Conservation (phyloP, 108 stramenopile genomes). For the Mediolabrus comicus region DNA sequence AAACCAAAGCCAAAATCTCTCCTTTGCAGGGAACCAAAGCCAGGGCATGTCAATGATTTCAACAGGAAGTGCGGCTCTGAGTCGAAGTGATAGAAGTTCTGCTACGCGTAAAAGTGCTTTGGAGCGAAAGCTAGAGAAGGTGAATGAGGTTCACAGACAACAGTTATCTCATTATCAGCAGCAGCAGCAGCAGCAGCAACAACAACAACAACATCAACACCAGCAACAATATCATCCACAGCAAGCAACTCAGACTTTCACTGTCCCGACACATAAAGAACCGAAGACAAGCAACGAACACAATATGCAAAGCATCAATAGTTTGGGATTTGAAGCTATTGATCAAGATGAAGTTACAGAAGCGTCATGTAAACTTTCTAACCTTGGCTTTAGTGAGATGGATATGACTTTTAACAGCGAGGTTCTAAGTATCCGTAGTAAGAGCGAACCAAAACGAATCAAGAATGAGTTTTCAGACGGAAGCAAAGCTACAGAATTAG, state of each 20-base stretch:
- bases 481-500: background rate
- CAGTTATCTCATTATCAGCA: conserved; percentile 8
- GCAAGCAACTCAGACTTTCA: background rate
- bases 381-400: conserved; percentile 22
- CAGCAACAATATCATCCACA: conserved; percentile 12
- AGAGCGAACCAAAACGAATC: conserved; percentile 4
- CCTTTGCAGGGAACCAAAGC: background rate
- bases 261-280: background rate
- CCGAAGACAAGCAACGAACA: background rate
- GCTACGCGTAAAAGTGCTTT: conserved; percentile 14
- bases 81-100: background rate
- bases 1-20: background rate
- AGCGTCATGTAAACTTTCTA: conserved; percentile 22
- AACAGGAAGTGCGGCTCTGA: conserved; percentile 6
- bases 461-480: background rate
- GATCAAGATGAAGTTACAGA: conserved; percentile 28
- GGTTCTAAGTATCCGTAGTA: conserved; percentile 25
- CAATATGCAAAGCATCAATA: conserved; percentile 10
- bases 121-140: conserved; percentile 44
- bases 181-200: conserved; percentile 21
- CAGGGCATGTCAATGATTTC: conserved; percentile 8
- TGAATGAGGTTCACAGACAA: conserved; percentile 31
- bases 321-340: conserved; percentile 33
- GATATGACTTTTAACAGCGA: conserved; percentile 35
- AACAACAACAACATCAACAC: conserved; percentile 8